Conservation (phyloP, 208 protist genomes). For the Leishmania amazonensis region DNA sequence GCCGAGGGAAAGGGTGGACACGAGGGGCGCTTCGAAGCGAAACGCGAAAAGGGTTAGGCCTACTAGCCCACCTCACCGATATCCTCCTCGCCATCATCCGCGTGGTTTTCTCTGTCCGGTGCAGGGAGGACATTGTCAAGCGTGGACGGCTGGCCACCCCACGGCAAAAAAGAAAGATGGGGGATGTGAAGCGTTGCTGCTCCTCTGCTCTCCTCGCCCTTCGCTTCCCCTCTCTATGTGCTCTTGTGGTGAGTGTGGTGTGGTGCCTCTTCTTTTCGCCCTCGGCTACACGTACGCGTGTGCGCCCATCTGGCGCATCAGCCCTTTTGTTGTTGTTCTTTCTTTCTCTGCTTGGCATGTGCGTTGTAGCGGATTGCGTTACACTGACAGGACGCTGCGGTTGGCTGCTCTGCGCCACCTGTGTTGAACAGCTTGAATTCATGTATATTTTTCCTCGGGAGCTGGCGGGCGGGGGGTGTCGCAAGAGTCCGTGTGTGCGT, state of each 20-base stretch:
- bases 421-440: not conserved
- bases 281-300: not conserved
- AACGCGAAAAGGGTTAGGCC: not conserved
- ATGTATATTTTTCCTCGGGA: conserved; percentile 3
- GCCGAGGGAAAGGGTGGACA: not conserved
- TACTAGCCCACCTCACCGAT: not conserved
- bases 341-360: not conserved
- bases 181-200: not conserved
- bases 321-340: not conserved
- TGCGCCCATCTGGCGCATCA: not conserved
- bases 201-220: not conserved
- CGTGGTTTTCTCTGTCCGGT: not conserved
- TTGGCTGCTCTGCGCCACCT: not conserved
- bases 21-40: not conserved
- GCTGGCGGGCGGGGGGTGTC: not conserved
- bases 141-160: not conserved
- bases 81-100: not conserved
- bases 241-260: not conserved
- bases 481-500: not conserved
- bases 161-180: not conserved
- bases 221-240: not conserved
- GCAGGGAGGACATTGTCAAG: not conserved
- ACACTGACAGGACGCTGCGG: not conserved
- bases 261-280: not conserved
- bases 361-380: not conserved